phyloP scores from a whole-genome alignment of 306 rosid species.

The Adenanthera pavonina region DNA sequence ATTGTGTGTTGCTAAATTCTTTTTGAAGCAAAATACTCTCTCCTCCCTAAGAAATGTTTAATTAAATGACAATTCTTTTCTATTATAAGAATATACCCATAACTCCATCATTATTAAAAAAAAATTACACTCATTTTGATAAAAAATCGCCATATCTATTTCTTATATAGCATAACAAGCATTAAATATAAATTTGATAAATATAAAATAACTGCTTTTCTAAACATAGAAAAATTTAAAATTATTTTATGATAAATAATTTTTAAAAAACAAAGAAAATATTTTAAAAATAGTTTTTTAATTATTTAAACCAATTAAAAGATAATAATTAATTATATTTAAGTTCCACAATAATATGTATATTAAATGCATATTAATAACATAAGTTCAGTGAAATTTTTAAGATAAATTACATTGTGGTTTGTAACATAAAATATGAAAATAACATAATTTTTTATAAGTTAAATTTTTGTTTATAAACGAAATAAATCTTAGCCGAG shows the following conservation, averaged over 20 bases:
- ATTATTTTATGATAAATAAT: not conserved
- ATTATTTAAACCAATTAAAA: not conserved
- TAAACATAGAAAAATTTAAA: not conserved
- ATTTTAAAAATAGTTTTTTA: not conserved
- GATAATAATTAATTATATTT: not conserved
- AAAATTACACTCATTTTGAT: not conserved
- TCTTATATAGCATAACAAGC: not conserved
- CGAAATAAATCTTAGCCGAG: not conserved
- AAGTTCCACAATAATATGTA: not conserved
- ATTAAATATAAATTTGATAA: not conserved
- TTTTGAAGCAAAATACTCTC: not conserved
- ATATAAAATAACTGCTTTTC: not conserved
- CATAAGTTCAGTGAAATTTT: not conserved
- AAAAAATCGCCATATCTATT: not conserved
- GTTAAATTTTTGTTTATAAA: not conserved
- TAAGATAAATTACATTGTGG: not conserved
- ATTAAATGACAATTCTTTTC: not conserved
- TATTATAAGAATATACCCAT: not conserved
- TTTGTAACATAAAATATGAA: not conserved
- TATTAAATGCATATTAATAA: not conserved
- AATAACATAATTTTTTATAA: not conserved
- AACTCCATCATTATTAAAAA: not conserved
- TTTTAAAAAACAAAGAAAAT: not conserved
- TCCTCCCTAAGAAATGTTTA: not conserved
- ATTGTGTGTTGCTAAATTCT: not conserved